A percentile compares a stretch with the other conserved stretches of the same genome.
Conservation (phyloP, 2,329 filamentous ascomycete species). For the Xylaria sp. region DNA sequence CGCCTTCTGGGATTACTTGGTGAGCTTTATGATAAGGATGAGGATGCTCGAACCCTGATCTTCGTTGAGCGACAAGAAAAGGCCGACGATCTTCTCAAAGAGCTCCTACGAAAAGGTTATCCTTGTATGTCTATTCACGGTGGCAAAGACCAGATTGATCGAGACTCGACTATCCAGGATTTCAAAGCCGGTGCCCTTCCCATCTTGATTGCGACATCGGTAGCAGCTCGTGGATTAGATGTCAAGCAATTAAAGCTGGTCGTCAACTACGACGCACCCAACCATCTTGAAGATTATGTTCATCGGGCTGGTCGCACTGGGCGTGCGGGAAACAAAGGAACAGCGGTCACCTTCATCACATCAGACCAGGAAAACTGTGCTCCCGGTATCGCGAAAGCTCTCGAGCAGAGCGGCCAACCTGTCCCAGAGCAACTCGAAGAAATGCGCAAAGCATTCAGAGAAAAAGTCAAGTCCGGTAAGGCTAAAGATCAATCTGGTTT, state of each 20-base stretch:
- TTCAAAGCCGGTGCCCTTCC: conserved; percentile 90
- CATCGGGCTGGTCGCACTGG: conserved; percentile 91
- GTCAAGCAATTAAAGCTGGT: conserved; percentile 95
- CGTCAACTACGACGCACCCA: conserved; percentile 90
- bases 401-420: conserved; percentile 84
- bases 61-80: conserved; percentile 93
- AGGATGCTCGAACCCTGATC: conserved; percentile 83
- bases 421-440: conserved; percentile 65
- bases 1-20: conserved; percentile 82
- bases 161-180: conserved; percentile 85
- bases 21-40: conserved; percentile 77
- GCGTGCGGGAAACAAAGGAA: conserved; percentile 88
- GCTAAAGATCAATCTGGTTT: conserved; percentile 88
- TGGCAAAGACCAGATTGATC: conserved; percentile 88
- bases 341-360: conserved; percentile 89
- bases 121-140: conserved; percentile 92
- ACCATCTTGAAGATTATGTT: conserved; percentile 94
- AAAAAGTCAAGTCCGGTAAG: conserved; percentile 89
- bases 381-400: conserved; percentile 79
- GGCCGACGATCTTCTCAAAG: conserved; percentile 71
- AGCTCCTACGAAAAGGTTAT: conserved; percentile 77
- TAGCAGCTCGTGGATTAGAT: conserved; percentile 89
- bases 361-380: conserved; percentile 89
- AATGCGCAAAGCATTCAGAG: conserved; percentile 68
- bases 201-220: conserved; percentile 88